Conservation (phyloP, 140 eudicot genomes). For the Anethum foeniculum region DNA sequence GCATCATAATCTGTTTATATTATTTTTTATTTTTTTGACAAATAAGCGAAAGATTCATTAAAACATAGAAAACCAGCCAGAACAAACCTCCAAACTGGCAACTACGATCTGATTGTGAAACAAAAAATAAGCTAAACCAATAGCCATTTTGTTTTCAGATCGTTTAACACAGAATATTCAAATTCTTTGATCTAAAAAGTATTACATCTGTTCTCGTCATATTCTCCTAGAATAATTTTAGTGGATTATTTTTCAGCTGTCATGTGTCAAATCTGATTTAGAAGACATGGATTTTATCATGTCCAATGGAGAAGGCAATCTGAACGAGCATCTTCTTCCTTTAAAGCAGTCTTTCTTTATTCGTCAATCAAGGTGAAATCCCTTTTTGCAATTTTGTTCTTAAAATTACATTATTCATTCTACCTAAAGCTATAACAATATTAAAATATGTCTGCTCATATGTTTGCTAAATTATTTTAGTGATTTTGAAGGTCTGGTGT, state of each 20-base stretch:
- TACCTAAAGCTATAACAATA: neutral
- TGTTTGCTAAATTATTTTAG: slow-evolving; percentile 7
- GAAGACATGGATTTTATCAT: slow-evolving; percentile 85
- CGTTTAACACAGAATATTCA: no score
- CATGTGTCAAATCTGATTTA: slow-evolving; percentile 67
- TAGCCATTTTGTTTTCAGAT: no score
- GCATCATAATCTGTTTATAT: neutral
- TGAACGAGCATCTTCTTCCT: slow-evolving; percentile 93
- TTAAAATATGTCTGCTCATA: neutral
- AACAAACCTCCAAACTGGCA: no score
- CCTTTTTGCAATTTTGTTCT: neutral
- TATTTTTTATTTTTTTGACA: neutral
- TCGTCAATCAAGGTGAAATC: slow-evolving; percentile 68
- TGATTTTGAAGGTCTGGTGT: slow-evolving; percentile 70
- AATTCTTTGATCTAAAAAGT: no score
- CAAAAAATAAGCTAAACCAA: no score
- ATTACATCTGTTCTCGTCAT: neutral
- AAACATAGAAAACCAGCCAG: no score
- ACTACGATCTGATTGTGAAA: no score
- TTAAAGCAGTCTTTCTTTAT: slow-evolving; percentile 62
- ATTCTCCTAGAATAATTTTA: neutral
- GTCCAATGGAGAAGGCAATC: slow-evolving; percentile 73
- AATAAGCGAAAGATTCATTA: no score
- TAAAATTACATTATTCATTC: neutral
- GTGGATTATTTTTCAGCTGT: slow-evolving; percentile 46